Conservation (phyloP, 345 rosid species). For the Fremontodendron californicum region DNA sequence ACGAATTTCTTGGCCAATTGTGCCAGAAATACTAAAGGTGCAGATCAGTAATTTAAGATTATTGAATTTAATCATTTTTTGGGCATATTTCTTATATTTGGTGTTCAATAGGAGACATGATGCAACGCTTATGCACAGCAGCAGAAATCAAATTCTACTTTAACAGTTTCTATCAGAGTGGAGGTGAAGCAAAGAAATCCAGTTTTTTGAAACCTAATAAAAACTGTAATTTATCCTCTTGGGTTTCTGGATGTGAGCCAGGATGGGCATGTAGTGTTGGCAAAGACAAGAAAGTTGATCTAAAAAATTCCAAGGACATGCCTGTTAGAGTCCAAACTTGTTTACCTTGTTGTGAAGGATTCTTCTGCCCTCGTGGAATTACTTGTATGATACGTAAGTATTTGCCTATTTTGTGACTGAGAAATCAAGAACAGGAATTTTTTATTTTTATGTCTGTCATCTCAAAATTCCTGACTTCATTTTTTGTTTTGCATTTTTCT, state of each 20-base stretch:
- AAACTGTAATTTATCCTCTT: conserved; percentile 81
- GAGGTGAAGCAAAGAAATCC: conserved; percentile 33
- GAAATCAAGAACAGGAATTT: not conserved
- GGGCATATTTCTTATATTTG: conserved; percentile 9
- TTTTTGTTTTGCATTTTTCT: not conserved
- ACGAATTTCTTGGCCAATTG: conserved; percentile 57
- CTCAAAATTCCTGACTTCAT: not conserved
- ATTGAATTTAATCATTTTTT: not conserved
- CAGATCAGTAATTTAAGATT: not conserved
- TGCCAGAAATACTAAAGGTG: conserved; percentile 59
- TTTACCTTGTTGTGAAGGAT: conserved; percentile 77
- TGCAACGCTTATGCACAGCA: conserved; percentile 70
- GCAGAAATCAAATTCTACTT: conserved; percentile 87
- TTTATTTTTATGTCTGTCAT: not conserved
- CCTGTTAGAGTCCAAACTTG: conserved; percentile 57
- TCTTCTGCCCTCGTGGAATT: conserved; percentile 95
- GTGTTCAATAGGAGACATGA: conserved; percentile 59
- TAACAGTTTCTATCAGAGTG: conserved; percentile 40
- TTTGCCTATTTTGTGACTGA: not conserved
- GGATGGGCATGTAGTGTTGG: conserved; percentile 88
- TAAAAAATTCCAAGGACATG: conserved; percentile 47
- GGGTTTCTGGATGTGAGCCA: conserved; percentile 97
- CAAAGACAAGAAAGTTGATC: conserved; percentile 40
- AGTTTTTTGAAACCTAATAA: conserved; percentile 70
- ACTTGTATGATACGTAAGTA: conserved; percentile 99